phyloP scores from a whole-genome alignment of 768 basidiomycete species.

The Mycena crocata region DNA sequence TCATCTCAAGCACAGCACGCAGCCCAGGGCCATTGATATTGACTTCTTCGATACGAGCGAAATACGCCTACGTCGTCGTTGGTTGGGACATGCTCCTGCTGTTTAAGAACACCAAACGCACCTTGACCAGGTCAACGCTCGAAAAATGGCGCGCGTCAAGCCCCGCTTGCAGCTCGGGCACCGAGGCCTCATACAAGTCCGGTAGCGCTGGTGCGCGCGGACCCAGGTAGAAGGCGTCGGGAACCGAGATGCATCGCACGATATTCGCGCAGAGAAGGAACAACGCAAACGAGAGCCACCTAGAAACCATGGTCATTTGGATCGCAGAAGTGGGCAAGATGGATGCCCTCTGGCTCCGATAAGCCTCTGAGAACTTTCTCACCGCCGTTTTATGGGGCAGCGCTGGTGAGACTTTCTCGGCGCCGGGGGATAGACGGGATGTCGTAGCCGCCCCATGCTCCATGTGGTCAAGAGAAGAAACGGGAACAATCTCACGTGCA shows the following conservation, averaged over 20 bases:
- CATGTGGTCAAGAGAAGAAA: conserved; percentile 1
- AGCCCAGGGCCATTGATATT: conserved; percentile 58
- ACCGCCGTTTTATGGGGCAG: conserved; percentile 1
- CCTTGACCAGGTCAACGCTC: conserved; percentile 73
- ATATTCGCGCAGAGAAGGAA: conserved; percentile 5
- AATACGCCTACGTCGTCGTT: conserved; percentile 57
- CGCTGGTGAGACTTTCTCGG: conserved; percentile 5
- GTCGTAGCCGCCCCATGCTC: neutral
- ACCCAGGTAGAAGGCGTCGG: neutral
- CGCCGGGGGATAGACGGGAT: neutral
- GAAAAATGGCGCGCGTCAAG: conserved; percentile 62
- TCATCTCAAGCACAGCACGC: conserved; percentile 69
- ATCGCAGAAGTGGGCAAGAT: neutral
- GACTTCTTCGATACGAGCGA: conserved; percentile 74
- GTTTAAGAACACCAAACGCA: conserved; percentile 32
- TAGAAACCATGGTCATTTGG: conserved; percentile 1
- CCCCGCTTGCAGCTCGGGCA: conserved; percentile 66
- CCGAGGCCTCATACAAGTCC: conserved; percentile 72
- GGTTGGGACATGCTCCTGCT: neutral
- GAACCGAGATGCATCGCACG: neutral
- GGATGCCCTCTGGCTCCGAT: conserved; percentile 7
- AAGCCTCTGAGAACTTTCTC: neutral
- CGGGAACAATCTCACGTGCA: neutral
- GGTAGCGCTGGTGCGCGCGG: conserved; percentile 40
- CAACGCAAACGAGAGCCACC: conserved; percentile 5